These are phyloP conservation scores for Pulveroboletus sp. DNA, from an alignment of 768 basidiomycete genomes.

Conservation along the genomic window DNA sequence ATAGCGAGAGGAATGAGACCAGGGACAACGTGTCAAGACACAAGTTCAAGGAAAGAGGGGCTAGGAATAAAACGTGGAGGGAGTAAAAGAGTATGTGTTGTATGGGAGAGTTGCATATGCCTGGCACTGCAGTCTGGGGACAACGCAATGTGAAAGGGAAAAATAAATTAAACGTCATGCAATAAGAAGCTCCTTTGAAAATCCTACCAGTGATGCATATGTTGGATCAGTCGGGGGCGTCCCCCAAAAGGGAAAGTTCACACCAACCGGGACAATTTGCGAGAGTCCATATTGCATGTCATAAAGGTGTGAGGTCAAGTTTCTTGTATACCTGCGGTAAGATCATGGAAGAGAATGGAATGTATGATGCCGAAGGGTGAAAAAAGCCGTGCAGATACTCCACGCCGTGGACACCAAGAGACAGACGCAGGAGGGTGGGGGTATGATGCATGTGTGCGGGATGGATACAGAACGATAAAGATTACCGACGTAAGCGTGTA, in stretches of 20 bases:
- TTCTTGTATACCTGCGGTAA: constrained; percentile 23
- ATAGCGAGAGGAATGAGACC: constrained; percentile 5
- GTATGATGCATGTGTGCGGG: constrained; percentile 28
- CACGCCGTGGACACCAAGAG: constrained; percentile 14
- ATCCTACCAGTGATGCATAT: constrained; percentile 17
- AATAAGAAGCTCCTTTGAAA: constrained; percentile 19
- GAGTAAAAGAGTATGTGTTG: not conserved
- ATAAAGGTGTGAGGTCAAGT: constrained; percentile 16
- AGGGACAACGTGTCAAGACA: constrained; percentile 7
- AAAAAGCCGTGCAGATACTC: constrained; percentile 13
- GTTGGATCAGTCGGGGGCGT: constrained; percentile 13
- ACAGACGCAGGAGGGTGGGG: constrained; percentile 16
- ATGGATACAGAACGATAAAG: constrained; percentile 34
- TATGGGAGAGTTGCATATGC: not conserved
- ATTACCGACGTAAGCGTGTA: constrained; percentile 28
- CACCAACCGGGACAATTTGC: constrained; percentile 23
- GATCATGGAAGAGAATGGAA: constrained; percentile 9
- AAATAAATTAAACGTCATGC: constrained; percentile 20
- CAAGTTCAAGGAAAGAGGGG: constrained; percentile 3
- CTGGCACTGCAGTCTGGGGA: constrained; percentile 1
- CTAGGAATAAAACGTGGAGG: constrained; percentile 7
- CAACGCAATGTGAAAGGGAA: constrained; percentile 4
- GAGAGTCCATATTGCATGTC: constrained; percentile 28
- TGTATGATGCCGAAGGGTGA: constrained; percentile 9
- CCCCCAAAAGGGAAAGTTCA: constrained; percentile 7